A percentile compares a stretch with the other conserved stretches of the same genome.
Evolutionary conservation across 2,329 filamentous ascomycete genomes (phyloP).

Genomic region (Thielaviopsis musarum): DNA sequence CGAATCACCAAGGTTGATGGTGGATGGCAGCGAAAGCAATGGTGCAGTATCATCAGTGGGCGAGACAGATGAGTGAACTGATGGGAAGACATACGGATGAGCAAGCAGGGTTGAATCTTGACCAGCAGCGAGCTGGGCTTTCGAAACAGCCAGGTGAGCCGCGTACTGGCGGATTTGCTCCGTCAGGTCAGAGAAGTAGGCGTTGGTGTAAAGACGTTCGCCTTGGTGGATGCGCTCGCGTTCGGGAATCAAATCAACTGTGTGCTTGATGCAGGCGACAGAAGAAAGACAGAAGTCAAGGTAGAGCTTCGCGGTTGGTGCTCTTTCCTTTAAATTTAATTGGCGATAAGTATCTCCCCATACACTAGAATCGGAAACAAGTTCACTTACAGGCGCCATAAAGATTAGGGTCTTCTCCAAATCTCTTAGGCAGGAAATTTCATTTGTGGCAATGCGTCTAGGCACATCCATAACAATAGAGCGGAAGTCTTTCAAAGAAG

Average conservation of each 20-base stretch:
- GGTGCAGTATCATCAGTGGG: conserved; percentile 14
- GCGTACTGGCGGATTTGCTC: conserved; percentile 88
- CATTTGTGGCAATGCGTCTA: conserved; percentile 61
- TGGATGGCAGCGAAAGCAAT: not conserved
- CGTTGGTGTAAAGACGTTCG: conserved; percentile 85
- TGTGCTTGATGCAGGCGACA: conserved; percentile 77
- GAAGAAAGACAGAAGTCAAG: conserved; percentile 81
- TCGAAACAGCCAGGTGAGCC: conserved; percentile 59
- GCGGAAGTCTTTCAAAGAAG: conserved; percentile 62
- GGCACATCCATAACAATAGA: conserved; percentile 64
- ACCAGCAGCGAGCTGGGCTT: conserved; percentile 36
- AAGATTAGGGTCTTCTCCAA: conserved; percentile 87
- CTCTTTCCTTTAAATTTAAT: conserved; percentile 60
- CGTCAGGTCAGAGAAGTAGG: conserved; percentile 91
- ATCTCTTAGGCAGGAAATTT: conserved; percentile 82
- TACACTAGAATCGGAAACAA: conserved; percentile 35
- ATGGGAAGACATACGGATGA: conserved; percentile 20
- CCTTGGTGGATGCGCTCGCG: conserved; percentile 68
- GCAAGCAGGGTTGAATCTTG: conserved; percentile 39
- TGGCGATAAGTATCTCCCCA: conserved; percentile 52
- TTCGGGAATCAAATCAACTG: conserved; percentile 71
- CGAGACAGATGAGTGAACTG: conserved; percentile 14
- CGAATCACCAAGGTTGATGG: not conserved
- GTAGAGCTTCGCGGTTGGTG: conserved; percentile 55
- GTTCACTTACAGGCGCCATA: conserved; percentile 78